These are phyloP conservation scores for Lupinus albus DNA, from an alignment of 306 rosid genomes.

Conservation along the genomic window DNA sequence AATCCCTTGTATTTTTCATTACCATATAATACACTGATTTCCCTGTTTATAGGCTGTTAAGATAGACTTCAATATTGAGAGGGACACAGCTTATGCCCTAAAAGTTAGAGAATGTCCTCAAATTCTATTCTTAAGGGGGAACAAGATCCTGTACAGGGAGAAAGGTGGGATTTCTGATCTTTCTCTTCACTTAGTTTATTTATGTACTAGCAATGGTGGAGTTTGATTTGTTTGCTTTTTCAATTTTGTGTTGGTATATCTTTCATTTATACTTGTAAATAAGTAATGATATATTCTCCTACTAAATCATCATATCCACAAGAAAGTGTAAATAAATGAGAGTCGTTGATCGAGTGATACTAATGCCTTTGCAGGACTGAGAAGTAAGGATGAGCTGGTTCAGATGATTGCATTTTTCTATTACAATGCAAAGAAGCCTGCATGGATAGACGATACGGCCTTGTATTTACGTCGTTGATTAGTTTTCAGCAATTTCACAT, in stretches of 20 bases:
- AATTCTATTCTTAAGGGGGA: slow-evolving; percentile 75
- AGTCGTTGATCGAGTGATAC: too few relatives aligned
- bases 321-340: too few relatives aligned
- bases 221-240: too few relatives aligned
- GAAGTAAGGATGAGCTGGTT: slow-evolving; percentile 77
- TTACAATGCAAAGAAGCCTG: slow-evolving; percentile 88
- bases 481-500: neutral
- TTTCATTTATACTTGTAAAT: too few relatives aligned
- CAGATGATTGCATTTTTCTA: slow-evolving; percentile 92
- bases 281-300: too few relatives aligned
- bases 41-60: slow-evolving; percentile 63
- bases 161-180: slow-evolving; percentile 65
- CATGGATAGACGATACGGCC: slow-evolving; percentile 72
- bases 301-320: too few relatives aligned
- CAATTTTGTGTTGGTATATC: too few relatives aligned
- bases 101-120: slow-evolving; percentile 82
- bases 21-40: too few relatives aligned
- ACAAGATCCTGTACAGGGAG: slow-evolving; percentile 79
- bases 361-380: slow-evolving; percentile 53
- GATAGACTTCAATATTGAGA: slow-evolving; percentile 85
- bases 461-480: slow-evolving; percentile 46
- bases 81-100: slow-evolving; percentile 87
- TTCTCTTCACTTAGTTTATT: slow-evolving; percentile 7
- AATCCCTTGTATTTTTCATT: too few relatives aligned
- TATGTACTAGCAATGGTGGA: too few relatives aligned